phyloP scores from a whole-genome alignment of 2,329 filamentous ascomycete species.

The Gaeumannomyces tritici region DNA sequence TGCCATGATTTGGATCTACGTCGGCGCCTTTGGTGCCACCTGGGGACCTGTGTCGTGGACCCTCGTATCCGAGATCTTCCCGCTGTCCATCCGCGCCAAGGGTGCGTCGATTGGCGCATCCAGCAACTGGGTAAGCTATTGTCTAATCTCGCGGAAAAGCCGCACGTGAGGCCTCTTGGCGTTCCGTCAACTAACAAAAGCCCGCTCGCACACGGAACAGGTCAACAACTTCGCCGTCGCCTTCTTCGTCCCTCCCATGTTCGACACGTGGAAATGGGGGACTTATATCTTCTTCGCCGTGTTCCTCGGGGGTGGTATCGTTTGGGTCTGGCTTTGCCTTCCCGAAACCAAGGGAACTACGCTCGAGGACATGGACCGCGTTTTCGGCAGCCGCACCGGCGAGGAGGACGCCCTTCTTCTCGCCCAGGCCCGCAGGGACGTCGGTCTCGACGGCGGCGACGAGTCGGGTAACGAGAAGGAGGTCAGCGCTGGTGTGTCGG shows the following conservation, averaged over 20 bases:
- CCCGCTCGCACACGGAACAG: neutral
- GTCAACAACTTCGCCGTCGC: conserved; percentile 36
- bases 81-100: conserved; percentile 24
- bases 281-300: conserved; percentile 49
- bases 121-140: conserved; percentile 25
- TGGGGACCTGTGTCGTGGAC: conserved; percentile 13
- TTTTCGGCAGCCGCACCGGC: conserved; percentile 33
- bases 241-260: conserved; percentile 33
- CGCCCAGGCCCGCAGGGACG: conserved; percentile 13
- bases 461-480: neutral
- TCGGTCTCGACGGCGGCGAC: conserved; percentile 8
- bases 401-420: conserved; percentile 15
- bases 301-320: conserved; percentile 33
- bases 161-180: neutral
- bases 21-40: conserved; percentile 28
- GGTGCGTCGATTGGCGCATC: conserved; percentile 31
- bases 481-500: neutral
- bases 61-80: conserved; percentile 25
- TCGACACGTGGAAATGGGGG: conserved; percentile 32
- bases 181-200: neutral
- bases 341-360: conserved; percentile 47
- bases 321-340: conserved; percentile 40
- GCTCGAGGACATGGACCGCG: conserved; percentile 43
- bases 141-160: neutral
- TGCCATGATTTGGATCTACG: conserved; percentile 64